Percentiles rank a stretch among this genome's conserved stretches.
These are phyloP conservation scores for Zygosaccharomyces siamensis DNA, from an alignment of 805 yeast species.

Conservation along the genomic window DNA sequence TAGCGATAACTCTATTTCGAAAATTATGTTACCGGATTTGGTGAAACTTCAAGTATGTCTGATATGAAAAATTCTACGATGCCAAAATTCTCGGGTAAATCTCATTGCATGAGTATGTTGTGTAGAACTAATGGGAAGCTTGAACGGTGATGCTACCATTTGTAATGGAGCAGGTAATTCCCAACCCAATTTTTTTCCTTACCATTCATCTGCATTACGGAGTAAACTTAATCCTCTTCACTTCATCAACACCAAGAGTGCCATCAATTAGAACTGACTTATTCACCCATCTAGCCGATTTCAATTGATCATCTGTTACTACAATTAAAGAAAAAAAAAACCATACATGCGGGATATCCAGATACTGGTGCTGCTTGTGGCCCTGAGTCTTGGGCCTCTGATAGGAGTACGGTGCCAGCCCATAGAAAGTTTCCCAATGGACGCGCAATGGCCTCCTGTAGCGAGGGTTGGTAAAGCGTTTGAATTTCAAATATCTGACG, in stretches of 20 bases:
- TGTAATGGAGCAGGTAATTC: neutral
- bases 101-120: neutral
- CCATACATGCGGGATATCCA: slow-evolving; percentile 11
- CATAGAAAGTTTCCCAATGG: slow-evolving; percentile 34
- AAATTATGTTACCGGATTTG: slow-evolving; percentile 4
- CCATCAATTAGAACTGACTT: neutral
- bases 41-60: slow-evolving; percentile 3
- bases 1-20: neutral
- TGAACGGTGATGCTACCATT: neutral
- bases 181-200: neutral
- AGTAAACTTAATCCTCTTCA: neutral
- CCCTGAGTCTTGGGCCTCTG: slow-evolving; percentile 6
- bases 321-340: neutral
- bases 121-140: neutral
- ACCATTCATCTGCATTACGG: neutral
- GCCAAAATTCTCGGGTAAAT: neutral
- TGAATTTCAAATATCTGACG: slow-evolving; percentile 59
- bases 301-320: neutral
- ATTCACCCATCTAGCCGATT: neutral
- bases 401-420: slow-evolving; percentile 16
- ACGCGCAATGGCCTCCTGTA: slow-evolving; percentile 80
- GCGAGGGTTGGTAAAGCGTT: slow-evolving; percentile 66
- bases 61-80: neutral
- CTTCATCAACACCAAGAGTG: neutral
- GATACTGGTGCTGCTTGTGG: slow-evolving; percentile 9